Conservation (phyloP, 2,329 filamentous ascomycete species). For the Ophiostoma angusticollis region DNA sequence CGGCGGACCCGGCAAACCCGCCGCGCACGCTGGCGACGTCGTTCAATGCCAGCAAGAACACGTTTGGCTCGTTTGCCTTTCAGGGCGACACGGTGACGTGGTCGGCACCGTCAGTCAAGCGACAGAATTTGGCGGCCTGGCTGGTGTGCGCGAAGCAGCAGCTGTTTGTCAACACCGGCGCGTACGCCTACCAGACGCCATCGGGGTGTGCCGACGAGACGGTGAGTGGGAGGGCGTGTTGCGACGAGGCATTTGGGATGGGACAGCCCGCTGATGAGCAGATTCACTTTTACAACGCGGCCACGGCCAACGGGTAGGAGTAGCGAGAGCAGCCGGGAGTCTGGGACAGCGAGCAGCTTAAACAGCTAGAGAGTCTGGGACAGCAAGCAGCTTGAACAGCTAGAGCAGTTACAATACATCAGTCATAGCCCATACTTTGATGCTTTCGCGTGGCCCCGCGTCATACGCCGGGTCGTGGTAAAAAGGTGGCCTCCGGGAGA, state of each 20-base stretch:
- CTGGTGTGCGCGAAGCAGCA: constrained; percentile 40
- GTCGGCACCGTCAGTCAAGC: constrained; percentile 31
- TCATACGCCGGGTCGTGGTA: no score
- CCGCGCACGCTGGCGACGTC: constrained; percentile 36
- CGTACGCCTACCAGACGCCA: constrained; percentile 45
- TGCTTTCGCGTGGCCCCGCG: no score
- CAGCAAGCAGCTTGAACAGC: no score
- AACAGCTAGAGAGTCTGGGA: no score
- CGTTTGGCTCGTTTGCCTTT: constrained; percentile 43
- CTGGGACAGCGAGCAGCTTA: no score
- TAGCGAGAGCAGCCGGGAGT: no score
- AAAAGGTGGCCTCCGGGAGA: no score
- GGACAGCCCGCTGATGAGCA: constrained; percentile 14
- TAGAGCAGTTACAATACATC: no score
- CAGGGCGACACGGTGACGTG: constrained; percentile 46
- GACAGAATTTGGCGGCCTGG: constrained; percentile 46
- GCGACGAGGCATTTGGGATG: background rate
- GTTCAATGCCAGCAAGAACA: constrained; percentile 37
- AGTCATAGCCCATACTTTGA: no score
- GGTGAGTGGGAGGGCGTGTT: constrained; percentile 22
- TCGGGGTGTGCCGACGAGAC: constrained; percentile 46
- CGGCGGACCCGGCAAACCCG: constrained; percentile 23
- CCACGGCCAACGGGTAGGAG: constrained; percentile 9
- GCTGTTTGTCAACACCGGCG: constrained; percentile 46
- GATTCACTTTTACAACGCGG: constrained; percentile 31